Base-by-base conservation (phyloP, 1,284 basidiomycete species). In the Meripilus lineatus region DNA sequence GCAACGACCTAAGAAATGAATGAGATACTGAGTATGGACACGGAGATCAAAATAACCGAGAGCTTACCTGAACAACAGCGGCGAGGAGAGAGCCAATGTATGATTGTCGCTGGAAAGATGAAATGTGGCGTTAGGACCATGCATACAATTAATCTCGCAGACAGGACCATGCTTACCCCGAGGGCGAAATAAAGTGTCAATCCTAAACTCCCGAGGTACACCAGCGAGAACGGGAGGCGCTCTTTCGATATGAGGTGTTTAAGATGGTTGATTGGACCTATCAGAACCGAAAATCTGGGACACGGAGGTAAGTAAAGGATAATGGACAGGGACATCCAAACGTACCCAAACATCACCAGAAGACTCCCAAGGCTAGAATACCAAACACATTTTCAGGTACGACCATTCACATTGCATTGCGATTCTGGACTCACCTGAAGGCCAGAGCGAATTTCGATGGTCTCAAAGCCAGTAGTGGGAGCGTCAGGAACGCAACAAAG, bases 171-270 rank as follows among this genome's bases (percentile, higher is more conserved):
- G 62, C 84, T 55, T 62, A 93, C 89, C 17, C 84, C 88, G 37
- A 96, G 72, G 0, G 93, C 82, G 62, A 95, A 94, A 63, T 91
- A 94, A 11, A 96, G 72, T 1, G 93, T 96, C 5, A 93, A 70
- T 4, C 71, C 84, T 3, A 96, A 71, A 49, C 87, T 91, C 21
- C 71, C 69, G 52, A 97, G 78, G 66, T 97, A 97, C 3, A 90
- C 76, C 26, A 75, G 56, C 3, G 93, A 90, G 68, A 97, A 96
- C 0, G 92, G 92, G 2, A 96, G 72, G 25, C 93, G 79, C 58
- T 95, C 91, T 60, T 76, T 75, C 2, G 89, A 87, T 38, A 90
- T 56, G 50, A 97, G 75, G 59, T 97, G 93, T 64, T 93, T 93
- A 54, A 92, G 47, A 64, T 97, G 93, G 60, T 90, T 91, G 53